Evolutionary conservation across 1,284 basidiomycete genomes (phyloP).

Genomic region (Fomitopsis schrenkii): DNA sequence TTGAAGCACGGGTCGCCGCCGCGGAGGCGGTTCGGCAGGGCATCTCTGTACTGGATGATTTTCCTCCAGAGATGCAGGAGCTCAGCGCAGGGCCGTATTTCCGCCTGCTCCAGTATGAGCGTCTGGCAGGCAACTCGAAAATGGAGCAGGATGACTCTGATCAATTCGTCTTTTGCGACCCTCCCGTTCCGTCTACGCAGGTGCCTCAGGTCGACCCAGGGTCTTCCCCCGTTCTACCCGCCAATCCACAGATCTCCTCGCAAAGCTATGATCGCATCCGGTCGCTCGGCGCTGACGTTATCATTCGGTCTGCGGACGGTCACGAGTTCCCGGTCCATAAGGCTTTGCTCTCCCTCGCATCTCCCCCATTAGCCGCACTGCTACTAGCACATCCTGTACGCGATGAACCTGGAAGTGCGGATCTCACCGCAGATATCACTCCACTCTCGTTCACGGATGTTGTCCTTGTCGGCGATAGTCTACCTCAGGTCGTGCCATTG

Average conservation of each 20-base stretch:
- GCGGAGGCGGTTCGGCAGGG: background rate
- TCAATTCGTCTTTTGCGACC: background rate
- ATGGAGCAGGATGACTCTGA: background rate
- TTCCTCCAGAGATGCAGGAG: background rate
- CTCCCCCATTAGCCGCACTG: background rate
- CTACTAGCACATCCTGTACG: background rate
- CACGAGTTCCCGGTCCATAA: slow-evolving; percentile 5
- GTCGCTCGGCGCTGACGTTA: slow-evolving; percentile 1
- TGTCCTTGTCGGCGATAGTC: too few species aligned
- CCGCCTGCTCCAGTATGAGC: slow-evolving; percentile 9
- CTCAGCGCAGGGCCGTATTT: slow-evolving; percentile 11
- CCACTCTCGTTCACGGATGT: background rate
- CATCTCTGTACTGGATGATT: background rate
- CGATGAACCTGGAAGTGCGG: too few species aligned
- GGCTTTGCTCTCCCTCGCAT: slow-evolving; percentile 4
- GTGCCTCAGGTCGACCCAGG: background rate
- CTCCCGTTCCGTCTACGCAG: background rate
- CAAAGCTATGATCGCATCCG: background rate
- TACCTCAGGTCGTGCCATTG: background rate
- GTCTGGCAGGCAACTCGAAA: background rate
- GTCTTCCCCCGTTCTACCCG: background rate
- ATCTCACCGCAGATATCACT: too few species aligned
- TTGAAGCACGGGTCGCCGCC: background rate
- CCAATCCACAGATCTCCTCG: background rate
- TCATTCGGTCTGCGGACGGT: slow-evolving; percentile 2